Conservation (phyloP, 2,329 filamentous ascomycete species). For the Cladosporium austrohemisphaericum region DNA sequence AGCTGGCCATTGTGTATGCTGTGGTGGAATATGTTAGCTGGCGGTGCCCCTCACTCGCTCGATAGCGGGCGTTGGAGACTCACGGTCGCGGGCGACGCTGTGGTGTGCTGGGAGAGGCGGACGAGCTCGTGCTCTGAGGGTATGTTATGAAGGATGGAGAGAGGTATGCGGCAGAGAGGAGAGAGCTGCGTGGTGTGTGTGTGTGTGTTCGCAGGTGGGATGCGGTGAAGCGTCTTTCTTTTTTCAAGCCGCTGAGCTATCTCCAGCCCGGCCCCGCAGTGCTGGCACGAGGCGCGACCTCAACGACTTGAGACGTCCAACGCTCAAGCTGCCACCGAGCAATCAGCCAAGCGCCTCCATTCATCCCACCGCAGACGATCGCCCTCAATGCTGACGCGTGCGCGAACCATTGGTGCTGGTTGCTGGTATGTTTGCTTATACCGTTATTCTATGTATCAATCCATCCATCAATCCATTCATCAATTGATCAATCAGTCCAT, state of each 20-base stretch:
- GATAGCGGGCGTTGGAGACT: neutral
- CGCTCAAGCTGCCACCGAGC: neutral
- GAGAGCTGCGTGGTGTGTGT: neutral
- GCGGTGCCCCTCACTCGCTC: constrained; percentile 9
- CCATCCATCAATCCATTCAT: neutral
- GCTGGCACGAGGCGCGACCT: constrained; percentile 7
- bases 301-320: constrained; percentile 8
- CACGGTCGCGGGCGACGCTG: constrained; percentile 4
- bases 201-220: neutral
- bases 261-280: constrained; percentile 13
- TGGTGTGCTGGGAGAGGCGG: neutral
- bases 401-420: too few species aligned
- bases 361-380: constrained; percentile 1
- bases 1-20: constrained; percentile 56
- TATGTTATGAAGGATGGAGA: neutral
- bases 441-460: neutral
- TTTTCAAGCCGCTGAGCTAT: constrained; percentile 15
- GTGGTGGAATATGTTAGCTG: constrained; percentile 5
- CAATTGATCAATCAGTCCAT: neutral
- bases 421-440: neutral
- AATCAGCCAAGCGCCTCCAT: constrained; percentile 14
- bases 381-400: neutral
- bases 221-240: constrained; percentile 14
- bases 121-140: constrained; percentile 6
- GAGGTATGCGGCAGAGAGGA: neutral